A percentile compares a stretch with the other conserved stretches of the same genome.
phyloP scores from a whole-genome alignment of 2,329 filamentous ascomycete species.

The Tolypocladium inflatum region DNA sequence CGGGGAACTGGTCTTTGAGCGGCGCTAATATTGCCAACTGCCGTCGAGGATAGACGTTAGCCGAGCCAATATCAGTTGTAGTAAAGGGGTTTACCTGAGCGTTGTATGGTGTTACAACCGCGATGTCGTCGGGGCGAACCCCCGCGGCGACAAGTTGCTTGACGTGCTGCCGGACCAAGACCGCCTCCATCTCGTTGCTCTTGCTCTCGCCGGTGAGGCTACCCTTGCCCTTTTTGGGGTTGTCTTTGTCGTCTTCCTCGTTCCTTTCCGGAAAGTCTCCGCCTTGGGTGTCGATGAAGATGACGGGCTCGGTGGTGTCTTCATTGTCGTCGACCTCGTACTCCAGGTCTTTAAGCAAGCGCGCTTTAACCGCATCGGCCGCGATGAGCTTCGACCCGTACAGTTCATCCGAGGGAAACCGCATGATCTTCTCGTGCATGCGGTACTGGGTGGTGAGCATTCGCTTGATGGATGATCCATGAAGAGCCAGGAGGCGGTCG shows the following conservation, averaged over 20 bases:
- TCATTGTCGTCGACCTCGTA: constrained; percentile 74
- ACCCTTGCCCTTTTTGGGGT: constrained; percentile 33
- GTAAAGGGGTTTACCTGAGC: constrained; percentile 52
- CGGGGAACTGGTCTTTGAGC: constrained; percentile 72
- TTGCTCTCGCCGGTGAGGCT: constrained; percentile 55
- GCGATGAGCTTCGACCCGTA: constrained; percentile 78
- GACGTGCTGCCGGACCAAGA: constrained; percentile 72
- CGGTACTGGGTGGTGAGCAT: constrained; percentile 97
- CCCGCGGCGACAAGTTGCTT: constrained; percentile 67
- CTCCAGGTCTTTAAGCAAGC: constrained; percentile 66
- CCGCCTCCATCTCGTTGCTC: constrained; percentile 85
- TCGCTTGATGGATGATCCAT: constrained; percentile 76
- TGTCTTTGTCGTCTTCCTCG: constrained; percentile 57
- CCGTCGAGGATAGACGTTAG: constrained; percentile 1
- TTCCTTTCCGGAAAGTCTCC: constrained; percentile 80
- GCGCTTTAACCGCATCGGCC: constrained; percentile 64
- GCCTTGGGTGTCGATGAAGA: constrained; percentile 95
- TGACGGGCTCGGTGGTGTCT: constrained; percentile 75
- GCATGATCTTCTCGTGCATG: constrained; percentile 95
- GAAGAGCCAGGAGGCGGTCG: constrained; percentile 72
- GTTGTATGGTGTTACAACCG: constrained; percentile 93
- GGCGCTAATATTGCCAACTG: constrained; percentile 70
- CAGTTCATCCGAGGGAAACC: constrained; percentile 80
- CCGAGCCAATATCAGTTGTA: constrained; percentile 8
- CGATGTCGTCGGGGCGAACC: constrained; percentile 74